Evolutionary conservation across 1,284 basidiomycete genomes (phyloP).

Genomic region (Peniophora sp.): DNA sequence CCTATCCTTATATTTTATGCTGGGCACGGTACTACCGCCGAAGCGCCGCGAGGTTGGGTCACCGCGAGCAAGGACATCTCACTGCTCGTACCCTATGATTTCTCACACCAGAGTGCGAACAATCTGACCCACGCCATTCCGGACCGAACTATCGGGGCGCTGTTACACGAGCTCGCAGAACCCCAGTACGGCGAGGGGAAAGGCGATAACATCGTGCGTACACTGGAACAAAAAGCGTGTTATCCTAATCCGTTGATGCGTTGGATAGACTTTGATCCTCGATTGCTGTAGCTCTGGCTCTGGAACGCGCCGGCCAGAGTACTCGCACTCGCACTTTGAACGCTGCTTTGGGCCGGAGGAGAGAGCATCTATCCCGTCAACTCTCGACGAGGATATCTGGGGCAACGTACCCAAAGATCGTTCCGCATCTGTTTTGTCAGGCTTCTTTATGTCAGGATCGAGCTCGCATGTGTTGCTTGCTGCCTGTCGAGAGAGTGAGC

Average conservation of each 20-base stretch:
- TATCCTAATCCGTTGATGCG: no score
- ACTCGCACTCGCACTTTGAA: background rate
- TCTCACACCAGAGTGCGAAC: no score
- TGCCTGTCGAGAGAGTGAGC: slow-evolving; percentile 12
- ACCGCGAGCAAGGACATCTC: background rate
- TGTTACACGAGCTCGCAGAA: slow-evolving; percentile 15
- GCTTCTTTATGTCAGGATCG: slow-evolving; percentile 11
- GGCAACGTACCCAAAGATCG: background rate
- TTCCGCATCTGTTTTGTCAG: background rate
- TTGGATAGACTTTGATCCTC: slow-evolving; percentile 19
- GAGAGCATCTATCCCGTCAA: background rate
- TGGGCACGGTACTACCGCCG: slow-evolving; percentile 2
- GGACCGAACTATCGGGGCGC: slow-evolving; percentile 13
- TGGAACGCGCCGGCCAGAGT: slow-evolving; percentile 14
- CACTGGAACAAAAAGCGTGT: no score
- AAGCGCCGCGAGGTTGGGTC: background rate
- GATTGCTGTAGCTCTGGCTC: slow-evolving; percentile 24
- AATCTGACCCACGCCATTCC: slow-evolving; percentile 7
- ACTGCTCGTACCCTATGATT: background rate
- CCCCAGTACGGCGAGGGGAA: no score
- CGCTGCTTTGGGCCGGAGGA: slow-evolving; percentile 9
- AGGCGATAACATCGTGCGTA: slow-evolving; percentile 24
- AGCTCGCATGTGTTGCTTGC: slow-evolving; percentile 16
- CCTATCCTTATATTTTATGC: slow-evolving; percentile 8
- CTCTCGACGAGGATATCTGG: background rate